Conservation (phyloP, 73 alveolate species). For the Tetrahymena borealis region DNA sequence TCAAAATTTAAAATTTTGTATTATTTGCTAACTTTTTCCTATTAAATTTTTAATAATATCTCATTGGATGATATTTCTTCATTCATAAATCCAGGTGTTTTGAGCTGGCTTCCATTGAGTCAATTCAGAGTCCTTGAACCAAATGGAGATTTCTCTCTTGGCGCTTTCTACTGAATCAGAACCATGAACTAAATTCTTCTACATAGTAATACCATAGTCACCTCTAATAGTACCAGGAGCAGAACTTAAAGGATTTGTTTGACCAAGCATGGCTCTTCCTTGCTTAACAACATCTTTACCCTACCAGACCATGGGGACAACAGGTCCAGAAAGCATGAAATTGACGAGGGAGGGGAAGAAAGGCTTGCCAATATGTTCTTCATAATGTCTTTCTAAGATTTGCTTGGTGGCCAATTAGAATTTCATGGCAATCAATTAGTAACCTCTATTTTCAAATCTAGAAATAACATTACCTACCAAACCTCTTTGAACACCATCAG, state of each 20-base stretch:
- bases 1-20: no score
- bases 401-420: constrained; percentile 64
- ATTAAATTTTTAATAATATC: no score
- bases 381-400: constrained; percentile 81
- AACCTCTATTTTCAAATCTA: constrained; percentile 75
- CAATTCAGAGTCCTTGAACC: constrained; percentile 56
- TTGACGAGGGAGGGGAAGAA: constrained; percentile 81
- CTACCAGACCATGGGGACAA: constrained; percentile 92
- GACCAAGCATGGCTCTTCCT: constrained; percentile 62
- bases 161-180: constrained; percentile 66
- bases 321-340: constrained; percentile 90
- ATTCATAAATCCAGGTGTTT: constrained; percentile 61
- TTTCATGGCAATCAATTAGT: constrained; percentile 79
- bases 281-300: constrained; percentile 59
- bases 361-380: constrained; percentile 74
- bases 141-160: constrained; percentile 58
- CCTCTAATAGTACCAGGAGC: constrained; percentile 76
- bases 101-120: constrained; percentile 52
- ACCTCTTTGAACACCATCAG: constrained; percentile 89
- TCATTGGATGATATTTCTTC: background rate
- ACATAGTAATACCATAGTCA: constrained; percentile 49
- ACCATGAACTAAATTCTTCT: constrained; percentile 63
- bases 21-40: no score
- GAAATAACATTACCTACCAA: constrained; percentile 64
- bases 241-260: constrained; percentile 58